Conservation (phyloP, 345 rosid genomes). For the Gossypium arboreum region DNA sequence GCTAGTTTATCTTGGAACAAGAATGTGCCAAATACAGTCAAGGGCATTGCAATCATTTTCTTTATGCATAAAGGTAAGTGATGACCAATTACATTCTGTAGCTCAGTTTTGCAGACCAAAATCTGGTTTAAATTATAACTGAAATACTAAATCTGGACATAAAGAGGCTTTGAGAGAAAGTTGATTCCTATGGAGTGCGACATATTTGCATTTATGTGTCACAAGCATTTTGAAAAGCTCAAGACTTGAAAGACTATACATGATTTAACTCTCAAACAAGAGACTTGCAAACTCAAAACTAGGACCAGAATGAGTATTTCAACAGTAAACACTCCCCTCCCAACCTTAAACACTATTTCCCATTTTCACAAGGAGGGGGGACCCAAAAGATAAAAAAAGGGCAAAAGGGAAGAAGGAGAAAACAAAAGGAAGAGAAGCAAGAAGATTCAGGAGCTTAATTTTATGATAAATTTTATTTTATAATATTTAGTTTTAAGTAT, state of each 20-base stretch:
- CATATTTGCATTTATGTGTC: not conserved
- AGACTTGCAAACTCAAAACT: not conserved
- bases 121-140: too few species aligned
- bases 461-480: too few species aligned
- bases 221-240: not conserved
- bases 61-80: not conserved
- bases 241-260: not conserved
- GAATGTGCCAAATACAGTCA: not conserved
- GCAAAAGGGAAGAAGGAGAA: not conserved
- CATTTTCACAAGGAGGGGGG: not conserved
- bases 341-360: not conserved
- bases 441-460: not conserved
- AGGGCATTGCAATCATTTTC: constrained; percentile 1
- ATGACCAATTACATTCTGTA: not conserved
- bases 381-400: not conserved
- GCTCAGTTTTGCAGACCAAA: not conserved
- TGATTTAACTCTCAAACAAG: not conserved
- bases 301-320: not conserved
- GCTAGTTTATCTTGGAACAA: constrained; percentile 1
- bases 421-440: not conserved
- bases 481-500: too few species aligned
- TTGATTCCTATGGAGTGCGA: not conserved
- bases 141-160: not conserved
- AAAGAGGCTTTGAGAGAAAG: not conserved
- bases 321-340: not conserved